phyloP scores from a whole-genome alignment of 768 basidiomycete genomes.

The Porpolomopsis calyptriformis region DNA sequence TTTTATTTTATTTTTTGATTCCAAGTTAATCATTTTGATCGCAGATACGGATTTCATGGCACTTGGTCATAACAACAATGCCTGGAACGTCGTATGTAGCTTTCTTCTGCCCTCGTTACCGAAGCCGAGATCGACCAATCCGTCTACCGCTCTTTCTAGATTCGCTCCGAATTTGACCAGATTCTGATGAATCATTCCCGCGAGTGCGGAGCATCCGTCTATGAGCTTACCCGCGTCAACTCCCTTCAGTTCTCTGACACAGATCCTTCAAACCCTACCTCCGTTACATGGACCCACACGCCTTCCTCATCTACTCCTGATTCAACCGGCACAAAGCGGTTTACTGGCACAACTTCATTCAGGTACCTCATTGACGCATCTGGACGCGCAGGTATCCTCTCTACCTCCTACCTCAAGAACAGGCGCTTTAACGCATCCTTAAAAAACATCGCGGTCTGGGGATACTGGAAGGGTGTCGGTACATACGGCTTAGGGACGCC shows the following conservation, averaged over 20 bases:
- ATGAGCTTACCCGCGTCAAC: conserved; percentile 44
- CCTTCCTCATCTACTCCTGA: conserved; percentile 24
- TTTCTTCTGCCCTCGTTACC: background rate
- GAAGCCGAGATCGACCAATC: background rate
- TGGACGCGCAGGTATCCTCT: conserved; percentile 50
- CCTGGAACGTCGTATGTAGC: conserved; percentile 51
- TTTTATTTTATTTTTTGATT: background rate
- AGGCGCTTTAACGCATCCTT: conserved; percentile 41
- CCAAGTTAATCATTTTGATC: background rate
- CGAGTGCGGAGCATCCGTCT: conserved; percentile 39
- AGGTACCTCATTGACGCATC: conserved; percentile 55
- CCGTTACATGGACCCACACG: conserved; percentile 43
- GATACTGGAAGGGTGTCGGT: conserved; percentile 47
- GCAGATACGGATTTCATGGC: conserved; percentile 53
- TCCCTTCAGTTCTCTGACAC: conserved; percentile 32
- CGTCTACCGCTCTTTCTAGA: conserved; percentile 18
- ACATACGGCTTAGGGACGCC: conserved; percentile 32
- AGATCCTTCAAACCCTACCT: conserved; percentile 35
- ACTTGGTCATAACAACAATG: conserved; percentile 40
- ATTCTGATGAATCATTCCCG: conserved; percentile 47
- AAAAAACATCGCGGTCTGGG: conserved; percentile 56
- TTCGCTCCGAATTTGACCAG: conserved; percentile 53
- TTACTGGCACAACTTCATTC: conserved; percentile 34
- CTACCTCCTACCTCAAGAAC: conserved; percentile 47
- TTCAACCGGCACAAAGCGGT: background rate